Percentiles rank a stretch among this genome's conserved stretches.
Evolutionary conservation across 129 eudicot species (phyloP).

Genomic region (Flaveria sonorensis): DNA sequence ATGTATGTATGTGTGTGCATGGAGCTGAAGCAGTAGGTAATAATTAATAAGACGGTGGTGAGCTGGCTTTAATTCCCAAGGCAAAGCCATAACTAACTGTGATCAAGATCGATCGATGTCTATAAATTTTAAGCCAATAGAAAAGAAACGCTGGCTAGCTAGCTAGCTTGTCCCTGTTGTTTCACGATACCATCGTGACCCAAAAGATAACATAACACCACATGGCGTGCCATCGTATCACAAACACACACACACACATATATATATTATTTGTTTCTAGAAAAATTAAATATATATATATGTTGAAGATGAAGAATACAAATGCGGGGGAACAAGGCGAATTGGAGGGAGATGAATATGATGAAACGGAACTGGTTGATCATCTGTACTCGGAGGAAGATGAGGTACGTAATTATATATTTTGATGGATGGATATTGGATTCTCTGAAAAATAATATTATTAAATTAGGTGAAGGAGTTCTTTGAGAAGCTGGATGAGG

Average conservation of each 20-base stretch:
- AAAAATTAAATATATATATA: no score
- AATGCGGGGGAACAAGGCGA: slow-evolving; percentile 25
- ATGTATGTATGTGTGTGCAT: background rate
- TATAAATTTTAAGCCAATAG: slow-evolving; percentile 29
- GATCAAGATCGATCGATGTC: background rate
- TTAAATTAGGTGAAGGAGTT: slow-evolving; percentile 52
- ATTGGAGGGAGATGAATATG: slow-evolving; percentile 31
- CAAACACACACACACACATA: background rate
- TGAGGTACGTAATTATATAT: slow-evolving; percentile 50
- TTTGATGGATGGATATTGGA: no score
- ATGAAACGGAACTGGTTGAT: slow-evolving; percentile 67
- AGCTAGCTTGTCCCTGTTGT: no score
- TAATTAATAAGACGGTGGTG: slow-evolving; percentile 26
- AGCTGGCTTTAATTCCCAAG: slow-evolving; percentile 15
- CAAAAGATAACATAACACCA: slow-evolving; percentile 14
- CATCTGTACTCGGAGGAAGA: slow-evolving; percentile 80
- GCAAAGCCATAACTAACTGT: slow-evolving; percentile 8
- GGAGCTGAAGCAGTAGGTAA: background rate
- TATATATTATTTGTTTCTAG: background rate
- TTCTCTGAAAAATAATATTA: no score
- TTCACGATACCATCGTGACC: slow-evolving; percentile 23
- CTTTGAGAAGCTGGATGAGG: slow-evolving; percentile 74
- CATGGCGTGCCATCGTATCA: slow-evolving; percentile 15
- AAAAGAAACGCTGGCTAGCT: slow-evolving; percentile 1
- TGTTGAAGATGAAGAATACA: slow-evolving; percentile 32